phyloP scores from a whole-genome alignment of 306 rosid species.

The Inga oerstediana region DNA sequence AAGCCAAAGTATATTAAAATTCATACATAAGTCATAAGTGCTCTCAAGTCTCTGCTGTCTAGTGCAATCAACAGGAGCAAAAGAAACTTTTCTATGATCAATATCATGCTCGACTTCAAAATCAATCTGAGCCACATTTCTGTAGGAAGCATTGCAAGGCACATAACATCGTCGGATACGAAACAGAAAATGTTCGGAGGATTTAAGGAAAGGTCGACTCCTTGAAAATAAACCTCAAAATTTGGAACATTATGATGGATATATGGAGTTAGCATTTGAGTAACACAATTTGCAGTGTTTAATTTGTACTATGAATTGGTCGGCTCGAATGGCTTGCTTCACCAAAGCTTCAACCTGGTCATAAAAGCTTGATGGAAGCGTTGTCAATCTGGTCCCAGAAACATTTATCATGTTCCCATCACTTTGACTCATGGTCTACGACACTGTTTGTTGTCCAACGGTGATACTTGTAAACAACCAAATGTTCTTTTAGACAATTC shows the following conservation, averaged over 20 bases:
- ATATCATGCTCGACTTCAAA: not conserved
- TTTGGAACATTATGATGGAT: not conserved
- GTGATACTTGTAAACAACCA: not conserved
- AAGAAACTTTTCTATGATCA: not conserved
- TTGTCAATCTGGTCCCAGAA: constrained; percentile 2
- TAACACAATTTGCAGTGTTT: no score
- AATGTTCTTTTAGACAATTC: no score
- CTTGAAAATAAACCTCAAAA: not conserved
- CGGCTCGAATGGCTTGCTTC: not conserved
- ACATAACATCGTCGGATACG: not conserved
- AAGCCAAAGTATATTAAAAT: no score
- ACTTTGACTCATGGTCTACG: not conserved
- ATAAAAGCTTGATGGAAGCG: not conserved
- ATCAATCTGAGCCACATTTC: not conserved
- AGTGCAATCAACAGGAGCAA: not conserved
- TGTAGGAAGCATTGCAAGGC: not conserved
- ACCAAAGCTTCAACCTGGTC: not conserved
- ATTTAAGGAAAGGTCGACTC: not conserved
- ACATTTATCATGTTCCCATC: not conserved
- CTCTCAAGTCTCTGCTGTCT: not conserved
- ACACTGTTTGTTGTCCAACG: not conserved
- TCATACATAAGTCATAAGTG: no score
- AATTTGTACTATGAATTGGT: not conserved
- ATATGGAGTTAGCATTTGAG: no score
- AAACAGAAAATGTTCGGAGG: no score